Percentiles rank a stretch among this genome's conserved stretches.
These are phyloP conservation scores for Remersonia thermophila DNA, from an alignment of 2,329 filamentous ascomycete genomes.

Conservation along the genomic window DNA sequence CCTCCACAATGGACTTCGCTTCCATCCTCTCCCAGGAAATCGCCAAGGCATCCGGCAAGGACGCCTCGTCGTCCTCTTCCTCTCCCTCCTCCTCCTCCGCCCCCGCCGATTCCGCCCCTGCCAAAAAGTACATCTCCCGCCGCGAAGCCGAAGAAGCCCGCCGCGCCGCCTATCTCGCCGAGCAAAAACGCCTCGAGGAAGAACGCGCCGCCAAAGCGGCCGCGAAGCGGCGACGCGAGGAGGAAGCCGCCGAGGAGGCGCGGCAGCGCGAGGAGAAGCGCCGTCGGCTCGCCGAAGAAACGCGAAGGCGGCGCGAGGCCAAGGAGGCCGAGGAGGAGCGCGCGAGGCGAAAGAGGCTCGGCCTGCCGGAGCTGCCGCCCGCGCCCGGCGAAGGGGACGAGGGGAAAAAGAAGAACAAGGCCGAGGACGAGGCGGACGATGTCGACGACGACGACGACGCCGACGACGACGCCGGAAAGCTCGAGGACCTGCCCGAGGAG, in stretches of 20 bases:
- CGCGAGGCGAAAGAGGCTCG: slow-evolving; percentile 60
- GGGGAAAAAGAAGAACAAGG: slow-evolving; percentile 25
- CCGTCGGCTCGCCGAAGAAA: slow-evolving; percentile 68
- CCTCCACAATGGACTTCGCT: slow-evolving; percentile 75
- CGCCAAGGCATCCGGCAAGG: slow-evolving; percentile 55
- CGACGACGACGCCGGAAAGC: slow-evolving; percentile 27
- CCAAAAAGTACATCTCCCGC: slow-evolving; percentile 65
- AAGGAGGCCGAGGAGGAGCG: slow-evolving; percentile 63
- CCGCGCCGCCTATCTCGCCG: slow-evolving; percentile 64
- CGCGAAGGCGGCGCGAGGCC: slow-evolving; percentile 54
- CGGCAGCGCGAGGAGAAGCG: slow-evolving; percentile 70
- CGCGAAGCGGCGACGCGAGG: slow-evolving; percentile 80
- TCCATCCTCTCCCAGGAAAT: slow-evolving; percentile 89
- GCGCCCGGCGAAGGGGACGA: slow-evolving; percentile 26
- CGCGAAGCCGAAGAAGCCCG: slow-evolving; percentile 77
- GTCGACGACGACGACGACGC: slow-evolving; percentile 31
- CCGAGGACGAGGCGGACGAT: slow-evolving; percentile 27
- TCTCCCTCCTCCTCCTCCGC: slow-evolving; percentile 11
- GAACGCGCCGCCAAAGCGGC: slow-evolving; percentile 57
- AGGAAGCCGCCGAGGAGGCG: slow-evolving; percentile 63
- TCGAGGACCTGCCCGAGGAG: slow-evolving; percentile 48
- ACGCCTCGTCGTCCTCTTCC: slow-evolving; percentile 16
- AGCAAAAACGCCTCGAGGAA: slow-evolving; percentile 62
- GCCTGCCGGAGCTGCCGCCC: slow-evolving; percentile 59
- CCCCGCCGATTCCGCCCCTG: neutral